phyloP scores from a whole-genome alignment of 305 asterid species.

The Petunia hybrid region DNA sequence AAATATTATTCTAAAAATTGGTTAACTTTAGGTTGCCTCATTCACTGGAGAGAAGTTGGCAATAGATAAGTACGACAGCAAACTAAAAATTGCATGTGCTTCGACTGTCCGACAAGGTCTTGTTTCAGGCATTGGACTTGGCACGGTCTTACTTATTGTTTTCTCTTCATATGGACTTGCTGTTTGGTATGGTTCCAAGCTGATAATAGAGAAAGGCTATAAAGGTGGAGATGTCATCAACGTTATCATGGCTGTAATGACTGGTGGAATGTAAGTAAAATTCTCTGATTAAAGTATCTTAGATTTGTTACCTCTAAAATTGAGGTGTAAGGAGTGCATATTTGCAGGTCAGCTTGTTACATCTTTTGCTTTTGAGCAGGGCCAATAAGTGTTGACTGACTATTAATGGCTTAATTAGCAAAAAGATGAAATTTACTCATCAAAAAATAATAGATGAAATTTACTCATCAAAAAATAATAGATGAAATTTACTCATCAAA shows the following conservation, averaged over 20 bases:
- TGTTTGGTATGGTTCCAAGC: conserved; percentile 64
- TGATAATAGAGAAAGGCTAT: conserved; percentile 55
- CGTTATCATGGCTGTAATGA: conserved; percentile 68
- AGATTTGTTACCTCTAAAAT: neutral
- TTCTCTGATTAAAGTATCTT: neutral
- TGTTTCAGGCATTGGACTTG: conserved; percentile 68
- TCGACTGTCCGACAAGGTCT: conserved; percentile 59
- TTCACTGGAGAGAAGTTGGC: conserved; percentile 70
- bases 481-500: no score
- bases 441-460: no score
- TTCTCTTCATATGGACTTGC: conserved; percentile 68
- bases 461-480: no score
- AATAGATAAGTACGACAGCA: conserved; percentile 51
- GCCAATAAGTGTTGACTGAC: no score
- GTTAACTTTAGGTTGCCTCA: conserved; percentile 59
- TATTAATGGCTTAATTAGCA: no score
- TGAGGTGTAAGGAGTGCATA: neutral
- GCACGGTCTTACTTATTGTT: conserved; percentile 45
- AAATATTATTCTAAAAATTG: neutral
- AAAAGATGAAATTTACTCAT: no score
- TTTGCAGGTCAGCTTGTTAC: no score
- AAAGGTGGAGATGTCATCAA: conserved; percentile 64
- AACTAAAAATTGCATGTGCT: conserved; percentile 53
- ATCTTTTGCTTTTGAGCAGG: no score
- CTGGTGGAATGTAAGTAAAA: conserved; percentile 67